phyloP scores from a whole-genome alignment of 257 asterid genomes.

The Thymus quinquecostatus region DNA sequence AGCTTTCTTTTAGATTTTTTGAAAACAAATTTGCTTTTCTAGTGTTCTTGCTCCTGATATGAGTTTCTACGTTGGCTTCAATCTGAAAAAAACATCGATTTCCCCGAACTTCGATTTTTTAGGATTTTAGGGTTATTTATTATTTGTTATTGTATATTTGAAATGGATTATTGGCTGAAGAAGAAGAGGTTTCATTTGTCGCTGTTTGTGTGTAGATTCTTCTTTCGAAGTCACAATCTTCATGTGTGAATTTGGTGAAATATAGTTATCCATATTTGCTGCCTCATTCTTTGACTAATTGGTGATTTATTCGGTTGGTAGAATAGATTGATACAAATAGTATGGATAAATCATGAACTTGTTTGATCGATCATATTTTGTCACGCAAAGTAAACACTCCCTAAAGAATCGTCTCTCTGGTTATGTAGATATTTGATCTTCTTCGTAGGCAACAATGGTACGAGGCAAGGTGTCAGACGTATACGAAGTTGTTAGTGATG shows the following conservation, averaged over 20 bases:
- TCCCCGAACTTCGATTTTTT: not conserved
- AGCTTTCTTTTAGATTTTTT: not conserved
- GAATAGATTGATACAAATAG: too few relatives aligned
- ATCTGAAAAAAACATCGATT: not conserved
- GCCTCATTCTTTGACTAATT: constrained; percentile 21
- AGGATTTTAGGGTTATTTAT: not conserved
- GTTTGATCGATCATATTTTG: too few relatives aligned
- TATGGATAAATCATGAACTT: too few relatives aligned
- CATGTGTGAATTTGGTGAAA: constrained; percentile 11
- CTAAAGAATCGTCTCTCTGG: constrained; percentile 1
- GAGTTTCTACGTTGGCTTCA: not conserved
- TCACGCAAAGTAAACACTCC: too few relatives aligned
- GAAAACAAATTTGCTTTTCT: too few relatives aligned
- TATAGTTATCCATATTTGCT: constrained; percentile 8
- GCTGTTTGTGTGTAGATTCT: not conserved
- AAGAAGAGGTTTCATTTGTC: not conserved
- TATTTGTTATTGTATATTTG: not conserved
- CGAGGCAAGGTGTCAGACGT: constrained; percentile 70
- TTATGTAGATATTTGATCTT: constrained; percentile 72
- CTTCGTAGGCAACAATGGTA: constrained; percentile 91
- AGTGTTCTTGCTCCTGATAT: not conserved
- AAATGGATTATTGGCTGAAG: constrained; percentile 8
- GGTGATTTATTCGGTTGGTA: too few relatives aligned
- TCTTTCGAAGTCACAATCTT: not conserved
- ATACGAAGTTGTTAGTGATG: constrained; percentile 78